A percentile compares a stretch with the other conserved stretches of the same genome.
Conservation (phyloP, 2,329 filamentous ascomycete genomes). For the Stenocarpella maydis region DNA sequence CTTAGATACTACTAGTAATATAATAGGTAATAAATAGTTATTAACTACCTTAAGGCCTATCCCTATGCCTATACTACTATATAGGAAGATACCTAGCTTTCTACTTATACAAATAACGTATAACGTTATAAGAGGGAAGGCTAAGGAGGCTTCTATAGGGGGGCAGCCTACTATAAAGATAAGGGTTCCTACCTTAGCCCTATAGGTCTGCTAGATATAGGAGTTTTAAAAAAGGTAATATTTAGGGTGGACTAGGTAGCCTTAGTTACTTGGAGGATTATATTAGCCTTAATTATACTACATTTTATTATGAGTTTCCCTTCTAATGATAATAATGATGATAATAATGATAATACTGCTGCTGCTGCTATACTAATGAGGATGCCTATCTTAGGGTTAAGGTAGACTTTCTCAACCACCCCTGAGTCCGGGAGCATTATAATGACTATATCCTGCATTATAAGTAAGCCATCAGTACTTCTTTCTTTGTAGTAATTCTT, state of each 20-base stretch:
- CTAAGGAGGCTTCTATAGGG: slow-evolving; percentile 50
- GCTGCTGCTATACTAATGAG: slow-evolving; percentile 43
- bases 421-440: slow-evolving; percentile 50
- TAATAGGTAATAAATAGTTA: slow-evolving; percentile 76
- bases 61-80: slow-evolving; percentile 69
- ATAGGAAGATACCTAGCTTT: slow-evolving; percentile 61
- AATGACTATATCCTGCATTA: slow-evolving; percentile 46
- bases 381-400: slow-evolving; percentile 44
- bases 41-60: slow-evolving; percentile 77
- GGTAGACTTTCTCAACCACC: slow-evolving; percentile 49
- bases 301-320: slow-evolving; percentile 44
- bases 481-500: neutral
- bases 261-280: slow-evolving; percentile 62
- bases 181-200: slow-evolving; percentile 45
- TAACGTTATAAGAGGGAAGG: slow-evolving; percentile 62
- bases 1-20: slow-evolving; percentile 60
- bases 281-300: slow-evolving; percentile 44
- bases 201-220: slow-evolving; percentile 47
- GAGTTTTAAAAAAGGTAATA: slow-evolving; percentile 46
- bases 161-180: slow-evolving; percentile 48
- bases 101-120: slow-evolving; percentile 66
- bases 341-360: too few species aligned
- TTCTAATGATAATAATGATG: slow-evolving; percentile 30
- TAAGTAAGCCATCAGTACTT: neutral
- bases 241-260: slow-evolving; percentile 54